Evolutionary conservation across 768 basidiomycete genomes (phyloP).

Genomic region (Hygrophorus russula): DNA sequence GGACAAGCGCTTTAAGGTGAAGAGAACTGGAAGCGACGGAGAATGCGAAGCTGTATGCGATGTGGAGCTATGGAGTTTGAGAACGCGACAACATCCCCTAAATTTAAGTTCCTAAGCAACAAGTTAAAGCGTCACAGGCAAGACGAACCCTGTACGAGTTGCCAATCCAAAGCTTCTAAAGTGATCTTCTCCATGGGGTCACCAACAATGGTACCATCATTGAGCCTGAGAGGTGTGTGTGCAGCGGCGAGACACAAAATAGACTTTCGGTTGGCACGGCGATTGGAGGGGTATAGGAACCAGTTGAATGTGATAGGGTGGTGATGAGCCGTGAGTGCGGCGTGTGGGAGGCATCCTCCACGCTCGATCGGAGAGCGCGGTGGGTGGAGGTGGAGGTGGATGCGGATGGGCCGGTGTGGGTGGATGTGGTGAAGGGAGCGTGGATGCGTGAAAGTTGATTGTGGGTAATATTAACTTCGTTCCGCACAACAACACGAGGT

Average conservation of each 20-base stretch:
- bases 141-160: constrained; percentile 51
- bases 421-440: too few relatives aligned
- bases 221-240: constrained; percentile 87
- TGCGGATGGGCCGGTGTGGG: too few relatives aligned
- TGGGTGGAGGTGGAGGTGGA: too few relatives aligned
- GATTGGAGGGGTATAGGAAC: too few relatives aligned
- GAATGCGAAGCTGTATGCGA: constrained; percentile 54
- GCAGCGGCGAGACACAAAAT: constrained; percentile 85
- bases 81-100: constrained; percentile 65
- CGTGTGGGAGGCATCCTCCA: too few relatives aligned
- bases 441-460: too few relatives aligned
- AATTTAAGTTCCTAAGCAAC: constrained; percentile 45
- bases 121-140: background rate
- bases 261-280: constrained; percentile 66
- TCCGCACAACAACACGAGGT: too few relatives aligned
- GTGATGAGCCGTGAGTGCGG: too few relatives aligned
- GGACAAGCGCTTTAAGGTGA: constrained; percentile 96
- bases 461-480: too few relatives aligned
- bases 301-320: too few relatives aligned
- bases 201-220: constrained; percentile 89
- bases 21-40: constrained; percentile 95
- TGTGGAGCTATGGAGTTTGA: constrained; percentile 41
- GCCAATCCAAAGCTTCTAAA: constrained; percentile 85
- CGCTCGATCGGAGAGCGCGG: too few relatives aligned
- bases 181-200: constrained; percentile 99